Evolutionary conservation across 257 asterid species (phyloP), one percentile per base, ranked within the genome.

Genomic region (Fraxinus anomala): DNA sequence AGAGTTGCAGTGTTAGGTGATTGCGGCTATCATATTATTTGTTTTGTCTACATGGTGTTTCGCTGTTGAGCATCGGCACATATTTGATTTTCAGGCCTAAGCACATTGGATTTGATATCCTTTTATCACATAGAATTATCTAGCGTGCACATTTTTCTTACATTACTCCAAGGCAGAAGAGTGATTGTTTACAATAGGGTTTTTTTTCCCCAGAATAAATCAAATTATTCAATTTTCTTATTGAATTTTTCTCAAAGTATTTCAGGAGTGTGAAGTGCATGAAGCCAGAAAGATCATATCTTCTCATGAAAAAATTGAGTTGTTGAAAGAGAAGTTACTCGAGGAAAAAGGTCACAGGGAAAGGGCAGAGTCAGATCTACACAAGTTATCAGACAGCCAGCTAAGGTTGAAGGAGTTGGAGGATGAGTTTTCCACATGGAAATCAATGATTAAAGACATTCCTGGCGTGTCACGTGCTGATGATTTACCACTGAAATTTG

Each of bases 311-410:
- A 89, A 88, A 76, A 61, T 90, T 37, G 89, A 85, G 79, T 77
- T 96, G 59, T 83, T 96, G 89, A 96, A 93, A 92, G 97, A 92
- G 82, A 96, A 93, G 70, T 79, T 96, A 81, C 80, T 82, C 49
- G 99, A 93, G 86, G 99, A 96, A 80, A 96, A 89, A 83, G 81
- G 83, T 47, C 87, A 90, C 76, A 89, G 94, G 87, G 98, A 92
- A 83, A 89, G 94, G 87, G 88, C 97, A 73, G 99, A 93, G 86
- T 70, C 87, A 40, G 98, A 96, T 80, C 87, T 96, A 59, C 86
- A 85, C 75, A 92, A 85, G 85, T 77, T 89, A 79, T 79, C 92
- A 74, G 89, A 84, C 79, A 83, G 83, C 80, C 91, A 89, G 77
- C 76, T 80, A 71, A 87, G 79, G 74, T 77, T 87, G 85, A 81